These are phyloP conservation scores for Puccinia sorghi DNA, from an alignment of 1,284 basidiomycete species.

Conservation along the genomic window DNA sequence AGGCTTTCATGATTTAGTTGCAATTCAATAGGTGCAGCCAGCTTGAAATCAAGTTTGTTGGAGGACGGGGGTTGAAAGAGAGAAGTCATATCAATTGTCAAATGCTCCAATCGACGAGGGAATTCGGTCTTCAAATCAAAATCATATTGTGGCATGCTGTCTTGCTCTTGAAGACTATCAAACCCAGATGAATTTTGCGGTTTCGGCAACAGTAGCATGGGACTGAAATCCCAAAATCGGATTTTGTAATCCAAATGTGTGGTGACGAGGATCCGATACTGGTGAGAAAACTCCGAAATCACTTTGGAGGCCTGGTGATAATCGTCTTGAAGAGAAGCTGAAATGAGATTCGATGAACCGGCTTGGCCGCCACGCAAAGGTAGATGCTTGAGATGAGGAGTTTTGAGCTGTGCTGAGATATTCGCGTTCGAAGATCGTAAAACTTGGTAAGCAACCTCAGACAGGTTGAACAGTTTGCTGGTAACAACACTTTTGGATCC, in stretches of 20 bases:
- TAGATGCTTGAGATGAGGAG: not conserved
- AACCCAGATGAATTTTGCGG: not conserved
- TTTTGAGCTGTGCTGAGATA: not conserved
- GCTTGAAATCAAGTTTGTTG: constrained; percentile 9
- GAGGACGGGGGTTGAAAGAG: constrained; percentile 4
- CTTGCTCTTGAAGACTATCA: not conserved
- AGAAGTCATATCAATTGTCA: constrained; percentile 37
- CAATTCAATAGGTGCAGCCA: constrained; percentile 21
- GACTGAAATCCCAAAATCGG: constrained; percentile 46
- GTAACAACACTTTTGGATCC: constrained; percentile 39
- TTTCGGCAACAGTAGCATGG: constrained; percentile 24
- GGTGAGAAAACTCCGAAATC: constrained; percentile 21
- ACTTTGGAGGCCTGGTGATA: constrained; percentile 20
- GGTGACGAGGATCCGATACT: constrained; percentile 35
- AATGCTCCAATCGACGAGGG: constrained; percentile 28
- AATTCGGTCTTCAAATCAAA: constrained; percentile 31
- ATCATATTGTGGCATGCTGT: not conserved
- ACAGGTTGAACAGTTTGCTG: constrained; percentile 37
- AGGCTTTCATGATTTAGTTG: constrained; percentile 40
- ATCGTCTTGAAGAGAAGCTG: constrained; percentile 20
- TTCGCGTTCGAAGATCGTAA: constrained; percentile 8
- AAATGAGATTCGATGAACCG: constrained; percentile 9
- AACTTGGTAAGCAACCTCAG: constrained; percentile 33
- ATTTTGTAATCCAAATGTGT: constrained; percentile 41
- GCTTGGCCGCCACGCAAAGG: constrained; percentile 38